phyloP scores from a whole-genome alignment of 1,139 yeast genomes.

The Yamadazyma diddensiae region DNA sequence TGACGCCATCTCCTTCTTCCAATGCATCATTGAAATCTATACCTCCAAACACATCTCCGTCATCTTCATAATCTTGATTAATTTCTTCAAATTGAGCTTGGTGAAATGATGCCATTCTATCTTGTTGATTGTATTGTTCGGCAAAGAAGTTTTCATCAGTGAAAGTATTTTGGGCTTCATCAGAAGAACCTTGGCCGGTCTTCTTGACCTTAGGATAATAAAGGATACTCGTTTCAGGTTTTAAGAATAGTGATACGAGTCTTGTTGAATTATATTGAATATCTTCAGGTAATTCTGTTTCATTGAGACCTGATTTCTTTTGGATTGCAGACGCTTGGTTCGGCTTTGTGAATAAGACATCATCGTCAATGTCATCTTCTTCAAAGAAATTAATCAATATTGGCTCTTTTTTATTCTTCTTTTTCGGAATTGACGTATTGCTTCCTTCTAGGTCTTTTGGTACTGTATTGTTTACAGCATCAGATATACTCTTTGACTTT shows the following conservation, averaged over 20 bases:
- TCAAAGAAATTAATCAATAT: slow-evolving; percentile 52
- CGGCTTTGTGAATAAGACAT: slow-evolving; percentile 51
- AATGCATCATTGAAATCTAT: slow-evolving; percentile 47
- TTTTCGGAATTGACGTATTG: slow-evolving; percentile 8
- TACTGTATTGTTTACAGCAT: slow-evolving; percentile 10
- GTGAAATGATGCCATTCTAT: slow-evolving; percentile 39
- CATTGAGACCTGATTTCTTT: slow-evolving; percentile 28
- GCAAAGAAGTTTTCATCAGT: slow-evolving; percentile 81
- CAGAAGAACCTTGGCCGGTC: no score
- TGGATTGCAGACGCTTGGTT: slow-evolving; percentile 33
- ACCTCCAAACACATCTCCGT: slow-evolving; percentile 36
- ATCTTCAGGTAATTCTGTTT: slow-evolving; percentile 67
- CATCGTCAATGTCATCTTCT: slow-evolving; percentile 26
- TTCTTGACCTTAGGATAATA: slow-evolving; percentile 24
- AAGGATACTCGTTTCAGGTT: slow-evolving; percentile 50
- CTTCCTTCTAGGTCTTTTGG: slow-evolving; percentile 3
- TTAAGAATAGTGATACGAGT: slow-evolving; percentile 65
- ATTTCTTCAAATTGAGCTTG: slow-evolving; percentile 46
- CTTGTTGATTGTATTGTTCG: slow-evolving; percentile 49
- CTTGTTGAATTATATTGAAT: slow-evolving; percentile 67
- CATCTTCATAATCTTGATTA: slow-evolving; percentile 37
- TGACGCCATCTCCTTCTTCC: slow-evolving; percentile 23
- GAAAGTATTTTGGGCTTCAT: slow-evolving; percentile 16
- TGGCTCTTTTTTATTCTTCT: slow-evolving; percentile 30
- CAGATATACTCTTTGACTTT: slow-evolving; percentile 20